Base-by-base conservation (phyloP, 306 rosid genomes). In the Lathyrus aphaca region DNA sequence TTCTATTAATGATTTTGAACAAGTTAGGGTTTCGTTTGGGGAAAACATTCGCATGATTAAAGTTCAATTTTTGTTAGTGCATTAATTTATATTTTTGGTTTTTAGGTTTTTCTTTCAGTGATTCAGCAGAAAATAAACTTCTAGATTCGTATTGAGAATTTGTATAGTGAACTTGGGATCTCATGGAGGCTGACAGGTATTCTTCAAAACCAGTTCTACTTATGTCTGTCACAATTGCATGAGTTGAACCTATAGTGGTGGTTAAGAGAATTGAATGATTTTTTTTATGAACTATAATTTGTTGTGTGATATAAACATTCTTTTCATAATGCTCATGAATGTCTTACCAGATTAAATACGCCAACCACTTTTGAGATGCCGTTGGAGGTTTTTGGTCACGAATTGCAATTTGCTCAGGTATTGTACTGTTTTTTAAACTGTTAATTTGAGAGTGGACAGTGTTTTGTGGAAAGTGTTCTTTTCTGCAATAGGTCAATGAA, bases 301-400 rank as follows among this genome's bases (percentile, higher is more conserved):
- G 23, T 12, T 38, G 21, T 51, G 23, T 50, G 37, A 50, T 10
- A 6, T 17, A 42, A 25, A 10, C 49, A 16, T 38, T 18, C 23
- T 43, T 72, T 77, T 73, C 59, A 17, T 37, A 5, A 30, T 58
- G 29, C 35, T 43, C 18, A 19, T 62, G 23, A 64, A 79, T 75
- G n/a, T 64, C 60, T 56, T 57, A 21, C 64, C 81, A 90, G 98
- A 81, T 72, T 90, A 72, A 94, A 94, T 72, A 69, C 96, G 71
- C 97, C 98, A 3, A 86, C 82, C 37, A 94, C 98, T 0, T 88
- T 94, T 78, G 88, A 87, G 50, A 94, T 87, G 97, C 85, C 78
- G 17, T 79, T 94, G 71, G 98, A 94, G 74, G 80, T 88, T 38
- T 81, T 94, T 81, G 97, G 96, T 54, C 89, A 83, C 27, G 96